Evolutionary conservation across 2,329 filamentous ascomycete genomes (phyloP), one percentile per base, ranked within the genome.

Genomic region (Diaporthe amygdali): DNA sequence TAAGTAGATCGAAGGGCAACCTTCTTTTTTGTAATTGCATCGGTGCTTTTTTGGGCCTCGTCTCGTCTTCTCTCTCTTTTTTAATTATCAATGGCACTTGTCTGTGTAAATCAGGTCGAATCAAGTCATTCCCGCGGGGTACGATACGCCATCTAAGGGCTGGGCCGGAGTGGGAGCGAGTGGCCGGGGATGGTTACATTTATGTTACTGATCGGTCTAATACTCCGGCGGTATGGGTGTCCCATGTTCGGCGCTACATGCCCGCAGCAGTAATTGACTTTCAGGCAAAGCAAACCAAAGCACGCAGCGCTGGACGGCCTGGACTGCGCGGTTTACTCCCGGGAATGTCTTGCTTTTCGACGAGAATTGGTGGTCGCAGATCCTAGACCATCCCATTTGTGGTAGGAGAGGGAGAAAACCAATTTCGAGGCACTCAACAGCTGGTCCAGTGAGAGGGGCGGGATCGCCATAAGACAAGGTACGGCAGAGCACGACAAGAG

Each of bases 161-260:
- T 68, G 51, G 39, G 51, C 27, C 39, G 51, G 30, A 34, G 51
- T 37, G 52, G 54, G 59, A 49, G 59, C 59, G 47, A 17, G 59
- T 59, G 37, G 46, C 46, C 34, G 49, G 64, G 64, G 64, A 46
- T 68, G 66, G 66, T 68, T 68, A 47, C 51, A 56, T 39, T 59
- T 44, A 59, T 68, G 52, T 49, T 46, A 56, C 52, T 49, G 52
- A 59, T 68, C 27, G 41, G 44, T 49, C 52, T 47, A 55, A 39
- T 59, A 37, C 66, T 68, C 66, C 39, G 66, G 41, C 39, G 30
- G 39, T 55, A 68, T 68, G 51, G 39, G 37, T 32, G 20, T 5
- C n/a, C 37, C 51, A 68, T 56, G 66, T 56, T 32, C n/a, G 37
- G 39, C 5, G 66, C 27, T 34, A 34, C 32, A 25, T 4, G 20